Evolutionary conservation across 2,329 filamentous ascomycete species (phyloP).

Genomic region (Nemania diffusa): DNA sequence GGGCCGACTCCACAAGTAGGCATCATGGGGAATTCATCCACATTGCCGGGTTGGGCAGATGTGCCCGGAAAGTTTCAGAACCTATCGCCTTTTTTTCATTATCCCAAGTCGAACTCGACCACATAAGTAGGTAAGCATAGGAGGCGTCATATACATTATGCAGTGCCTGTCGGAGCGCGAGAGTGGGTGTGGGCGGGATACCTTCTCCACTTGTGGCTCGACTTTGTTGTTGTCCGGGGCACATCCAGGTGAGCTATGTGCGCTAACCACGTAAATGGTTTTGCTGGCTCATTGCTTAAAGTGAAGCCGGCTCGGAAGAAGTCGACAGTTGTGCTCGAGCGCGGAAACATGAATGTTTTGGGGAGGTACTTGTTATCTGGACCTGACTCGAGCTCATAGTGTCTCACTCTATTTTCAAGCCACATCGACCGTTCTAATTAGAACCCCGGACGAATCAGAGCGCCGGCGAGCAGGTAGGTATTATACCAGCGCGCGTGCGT

Average conservation of each 20-base stretch:
- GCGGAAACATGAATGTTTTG: constrained; percentile 12
- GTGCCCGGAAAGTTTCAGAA: constrained; percentile 13
- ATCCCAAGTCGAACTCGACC: constrained; percentile 17
- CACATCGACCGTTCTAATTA: constrained; percentile 25
- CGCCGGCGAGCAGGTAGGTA: neutral
- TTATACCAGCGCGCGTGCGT: neutral
- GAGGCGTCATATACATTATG: constrained; percentile 17
- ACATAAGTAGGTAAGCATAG: too few relatives aligned
- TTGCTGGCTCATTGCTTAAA: constrained; percentile 21
- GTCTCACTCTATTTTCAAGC: constrained; percentile 32
- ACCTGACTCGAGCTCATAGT: constrained; percentile 20
- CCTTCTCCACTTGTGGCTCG: constrained; percentile 26
- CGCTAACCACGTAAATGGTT: constrained; percentile 8
- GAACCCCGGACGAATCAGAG: constrained; percentile 12
- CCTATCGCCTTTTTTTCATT: constrained; percentile 6
- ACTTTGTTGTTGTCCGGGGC: constrained; percentile 11
- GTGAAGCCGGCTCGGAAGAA: constrained; percentile 28
- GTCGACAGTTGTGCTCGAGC: constrained; percentile 7
- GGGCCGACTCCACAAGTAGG: constrained; percentile 25
- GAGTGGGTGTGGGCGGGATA: neutral
- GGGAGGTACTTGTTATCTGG: constrained; percentile 4
- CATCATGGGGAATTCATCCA: constrained; percentile 32
- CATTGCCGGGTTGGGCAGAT: constrained; percentile 25
- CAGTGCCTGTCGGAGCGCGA: neutral
- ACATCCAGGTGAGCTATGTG: constrained; percentile 20